Evolutionary conservation across 306 rosid species (phyloP).

Genomic region (Begonia fuchsioides): DNA sequence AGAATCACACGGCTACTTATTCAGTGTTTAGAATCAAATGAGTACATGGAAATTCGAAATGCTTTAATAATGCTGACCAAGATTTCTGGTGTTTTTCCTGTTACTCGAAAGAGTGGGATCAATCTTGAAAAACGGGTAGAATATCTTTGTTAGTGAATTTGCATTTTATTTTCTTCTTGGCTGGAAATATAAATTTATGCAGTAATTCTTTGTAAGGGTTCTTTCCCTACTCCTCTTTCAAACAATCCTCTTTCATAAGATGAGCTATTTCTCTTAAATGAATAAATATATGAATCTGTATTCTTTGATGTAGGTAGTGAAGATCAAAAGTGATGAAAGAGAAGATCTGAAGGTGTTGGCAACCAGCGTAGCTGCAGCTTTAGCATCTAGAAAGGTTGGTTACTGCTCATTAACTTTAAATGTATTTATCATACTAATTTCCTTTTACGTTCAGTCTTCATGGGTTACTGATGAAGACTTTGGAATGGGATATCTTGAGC

Average conservation of each 20-base stretch:
- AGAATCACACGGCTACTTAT: slow-evolving; percentile 79
- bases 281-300: no score
- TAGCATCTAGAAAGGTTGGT: slow-evolving; percentile 90
- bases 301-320: slow-evolving; percentile 49
- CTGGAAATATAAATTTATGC: no score
- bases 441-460: slow-evolving; percentile 42
- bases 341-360: slow-evolving; percentile 99
- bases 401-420: slow-evolving; percentile 1
- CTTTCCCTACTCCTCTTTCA: no score
- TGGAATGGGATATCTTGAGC: slow-evolving; percentile 79
- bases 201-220: no score
- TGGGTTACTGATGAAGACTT: slow-evolving; percentile 97
- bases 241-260: no score
- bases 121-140: slow-evolving; percentile 91
- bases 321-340: slow-evolving; percentile 93
- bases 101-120: slow-evolving; percentile 84
- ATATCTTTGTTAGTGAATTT: slow-evolving; percentile 1
- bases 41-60: slow-evolving; percentile 98
- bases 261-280: no score
- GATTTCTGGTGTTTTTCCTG: slow-evolving; percentile 91
- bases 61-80: slow-evolving; percentile 85
- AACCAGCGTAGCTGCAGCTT: slow-evolving; percentile 88
- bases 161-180: not conserved
- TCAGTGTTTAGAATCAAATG: slow-evolving; percentile 87
- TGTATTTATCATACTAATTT: slow-evolving; percentile 2